These are phyloP conservation scores for Xylaria hypoxylon DNA, from an alignment of 2,329 filamentous ascomycete genomes.

Conservation along the genomic window DNA sequence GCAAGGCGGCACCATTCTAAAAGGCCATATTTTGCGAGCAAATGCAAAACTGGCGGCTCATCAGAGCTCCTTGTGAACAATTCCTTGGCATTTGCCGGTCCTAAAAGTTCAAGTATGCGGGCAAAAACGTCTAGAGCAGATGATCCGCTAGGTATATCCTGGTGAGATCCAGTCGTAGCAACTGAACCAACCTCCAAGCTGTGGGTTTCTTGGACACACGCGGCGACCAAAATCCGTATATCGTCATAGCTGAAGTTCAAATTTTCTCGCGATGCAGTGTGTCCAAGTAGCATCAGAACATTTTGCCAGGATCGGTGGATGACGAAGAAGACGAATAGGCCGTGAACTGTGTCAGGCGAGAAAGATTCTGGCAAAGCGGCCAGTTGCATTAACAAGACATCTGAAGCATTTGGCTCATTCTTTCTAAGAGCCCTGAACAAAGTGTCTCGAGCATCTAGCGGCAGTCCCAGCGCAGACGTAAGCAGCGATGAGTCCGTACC, in stretches of 20 bases:
- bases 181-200: neutral
- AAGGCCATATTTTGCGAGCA: slow-evolving; percentile 15
- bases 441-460: neutral
- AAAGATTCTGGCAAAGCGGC: neutral
- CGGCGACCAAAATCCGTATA: neutral
- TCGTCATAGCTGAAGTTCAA: neutral
- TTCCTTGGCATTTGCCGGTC: neutral
- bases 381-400: neutral
- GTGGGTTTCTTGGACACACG: neutral
- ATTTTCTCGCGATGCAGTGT: neutral
- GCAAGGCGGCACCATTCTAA: slow-evolving; percentile 11
- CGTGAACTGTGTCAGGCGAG: neutral
- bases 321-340: neutral
- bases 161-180: neutral
- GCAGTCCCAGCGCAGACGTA: neutral
- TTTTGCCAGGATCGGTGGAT: slow-evolving; percentile 4
- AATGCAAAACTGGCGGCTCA: neutral
- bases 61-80: neutral
- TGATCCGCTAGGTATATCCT: neutral
- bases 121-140: slow-evolving; percentile 11
- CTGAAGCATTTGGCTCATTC: neutral
- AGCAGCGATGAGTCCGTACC: neutral
- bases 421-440: neutral
- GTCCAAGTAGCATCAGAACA: neutral
- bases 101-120: slow-evolving; percentile 8